Conservation (phyloP, 2,329 filamentous ascomycete genomes). For the Colletotrichum magnum region DNA sequence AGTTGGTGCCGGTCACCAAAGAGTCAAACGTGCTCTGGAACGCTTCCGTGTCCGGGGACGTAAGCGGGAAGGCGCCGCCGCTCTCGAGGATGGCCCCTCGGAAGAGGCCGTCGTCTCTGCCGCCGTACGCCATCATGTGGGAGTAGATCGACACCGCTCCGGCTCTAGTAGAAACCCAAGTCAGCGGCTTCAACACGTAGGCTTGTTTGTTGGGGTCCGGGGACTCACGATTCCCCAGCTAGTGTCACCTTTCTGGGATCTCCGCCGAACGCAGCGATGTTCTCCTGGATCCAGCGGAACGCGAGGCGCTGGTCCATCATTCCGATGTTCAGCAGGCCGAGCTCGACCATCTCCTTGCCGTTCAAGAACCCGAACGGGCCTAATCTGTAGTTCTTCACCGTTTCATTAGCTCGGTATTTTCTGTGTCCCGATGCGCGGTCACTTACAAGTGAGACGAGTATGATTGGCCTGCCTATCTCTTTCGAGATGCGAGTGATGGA, state of each 20-base stretch:
- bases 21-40: slow-evolving; percentile 51
- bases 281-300: slow-evolving; percentile 39
- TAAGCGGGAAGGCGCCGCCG: slow-evolving; percentile 48
- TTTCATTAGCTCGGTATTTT: no score
- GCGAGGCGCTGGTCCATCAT: slow-evolving; percentile 36
- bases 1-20: slow-evolving; percentile 31
- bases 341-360: slow-evolving; percentile 31
- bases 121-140: slow-evolving; percentile 66
- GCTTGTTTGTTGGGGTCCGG: no score
- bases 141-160: slow-evolving; percentile 20
- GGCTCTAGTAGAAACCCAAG: background rate
- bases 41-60: slow-evolving; percentile 37
- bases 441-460: slow-evolving; percentile 4
- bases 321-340: slow-evolving; percentile 52
- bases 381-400: slow-evolving; percentile 33
- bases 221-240: slow-evolving; percentile 58
- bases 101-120: slow-evolving; percentile 67
- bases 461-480: slow-evolving; percentile 3
- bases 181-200: background rate
- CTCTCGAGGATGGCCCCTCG: slow-evolving; percentile 64
- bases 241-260: slow-evolving; percentile 59
- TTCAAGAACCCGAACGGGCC: slow-evolving; percentile 40
- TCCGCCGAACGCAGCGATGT: slow-evolving; percentile 35
- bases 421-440: background rate
- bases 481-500: background rate